A percentile compares a stretch with the other conserved stretches of the same genome.
Evolutionary conservation across 2,329 filamentous ascomycete genomes (phyloP).

Genomic region (Raffaelea albimanens): DNA sequence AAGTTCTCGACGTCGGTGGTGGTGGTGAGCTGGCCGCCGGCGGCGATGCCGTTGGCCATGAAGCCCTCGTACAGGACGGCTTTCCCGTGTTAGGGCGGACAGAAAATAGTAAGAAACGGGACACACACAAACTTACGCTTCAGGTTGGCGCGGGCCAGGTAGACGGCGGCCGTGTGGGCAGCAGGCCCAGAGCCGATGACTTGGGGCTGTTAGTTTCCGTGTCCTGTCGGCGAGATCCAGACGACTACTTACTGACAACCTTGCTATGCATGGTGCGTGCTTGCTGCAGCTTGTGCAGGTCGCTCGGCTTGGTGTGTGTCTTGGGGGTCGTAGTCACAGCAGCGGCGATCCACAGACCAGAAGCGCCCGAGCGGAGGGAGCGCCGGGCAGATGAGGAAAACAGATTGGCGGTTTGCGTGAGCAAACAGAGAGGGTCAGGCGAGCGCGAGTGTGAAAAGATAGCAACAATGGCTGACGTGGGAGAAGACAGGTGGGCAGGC

Average conservation of each 20-base stretch:
- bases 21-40: conserved; percentile 93
- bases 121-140: conserved; percentile 44
- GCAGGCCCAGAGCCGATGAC: conserved; percentile 91
- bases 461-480: conserved; percentile 26
- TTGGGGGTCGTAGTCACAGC: conserved; percentile 52
- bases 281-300: conserved; percentile 27
- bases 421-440: too few relatives aligned
- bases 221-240: neutral
- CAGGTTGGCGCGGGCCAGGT: conserved; percentile 87
- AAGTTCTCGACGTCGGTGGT: conserved; percentile 99
- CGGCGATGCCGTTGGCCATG: conserved; percentile 91
- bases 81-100: conserved; percentile 17
- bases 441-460: too few relatives aligned
- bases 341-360: conserved; percentile 64
- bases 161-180: conserved; percentile 94
- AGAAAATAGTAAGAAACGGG: neutral
- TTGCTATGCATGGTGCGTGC: conserved; percentile 76
- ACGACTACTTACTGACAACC: conserved; percentile 61
- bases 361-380: conserved; percentile 64
- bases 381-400: conserved; percentile 77
- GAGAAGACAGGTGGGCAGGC: too few relatives aligned
- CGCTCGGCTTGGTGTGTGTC: conserved; percentile 32
- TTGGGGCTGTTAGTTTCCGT: conserved; percentile 16
- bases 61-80: conserved; percentile 95
- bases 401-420: conserved; percentile 60